Conservation (phyloP, 441 rosid genomes). For the Syzygium syzygioides region DNA sequence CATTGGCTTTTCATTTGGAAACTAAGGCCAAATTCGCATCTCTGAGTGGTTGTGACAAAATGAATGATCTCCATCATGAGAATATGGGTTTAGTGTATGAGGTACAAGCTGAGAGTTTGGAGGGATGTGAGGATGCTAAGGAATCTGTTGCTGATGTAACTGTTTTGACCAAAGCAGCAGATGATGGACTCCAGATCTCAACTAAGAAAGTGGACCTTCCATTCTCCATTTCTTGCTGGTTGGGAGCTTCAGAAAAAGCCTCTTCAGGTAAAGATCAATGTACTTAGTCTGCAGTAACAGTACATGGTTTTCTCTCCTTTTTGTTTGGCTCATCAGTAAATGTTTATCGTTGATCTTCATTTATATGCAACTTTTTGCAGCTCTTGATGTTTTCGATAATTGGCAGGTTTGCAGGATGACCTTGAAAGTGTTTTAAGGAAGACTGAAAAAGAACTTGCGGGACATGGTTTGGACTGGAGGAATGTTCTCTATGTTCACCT, state of each 20-base stretch:
- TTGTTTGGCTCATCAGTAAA: background rate
- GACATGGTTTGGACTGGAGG: conserved; percentile 61
- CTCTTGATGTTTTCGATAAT: background rate
- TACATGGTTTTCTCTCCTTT: background rate
- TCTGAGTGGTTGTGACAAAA: conserved; percentile 8
- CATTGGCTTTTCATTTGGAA: conserved; percentile 67
- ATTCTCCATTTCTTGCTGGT: conserved; percentile 83
- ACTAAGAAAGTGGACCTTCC: conserved; percentile 40
- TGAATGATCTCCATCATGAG: conserved; percentile 15
- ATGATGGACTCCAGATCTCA: conserved; percentile 38
- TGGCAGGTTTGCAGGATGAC: conserved; percentile 71
- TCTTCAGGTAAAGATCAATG: conserved; percentile 42
- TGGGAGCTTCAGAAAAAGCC: conserved; percentile 41
- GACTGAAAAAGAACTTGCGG: conserved; percentile 53
- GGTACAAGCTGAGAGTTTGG: conserved; percentile 46
- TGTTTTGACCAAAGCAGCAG: conserved; percentile 31
- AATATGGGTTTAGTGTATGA: conserved; percentile 45
- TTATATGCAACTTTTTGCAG: background rate
- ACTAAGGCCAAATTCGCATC: conserved; percentile 32
- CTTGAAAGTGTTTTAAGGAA: conserved; percentile 39
- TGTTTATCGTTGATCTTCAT: background rate
- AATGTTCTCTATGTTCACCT: conserved; percentile 78
- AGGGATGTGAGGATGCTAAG: conserved; percentile 22
- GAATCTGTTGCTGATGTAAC: conserved; percentile 23
- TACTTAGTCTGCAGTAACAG: background rate